Base-by-base conservation (phyloP, 129 eudicot species). In the Flaveria bidentis region DNA sequence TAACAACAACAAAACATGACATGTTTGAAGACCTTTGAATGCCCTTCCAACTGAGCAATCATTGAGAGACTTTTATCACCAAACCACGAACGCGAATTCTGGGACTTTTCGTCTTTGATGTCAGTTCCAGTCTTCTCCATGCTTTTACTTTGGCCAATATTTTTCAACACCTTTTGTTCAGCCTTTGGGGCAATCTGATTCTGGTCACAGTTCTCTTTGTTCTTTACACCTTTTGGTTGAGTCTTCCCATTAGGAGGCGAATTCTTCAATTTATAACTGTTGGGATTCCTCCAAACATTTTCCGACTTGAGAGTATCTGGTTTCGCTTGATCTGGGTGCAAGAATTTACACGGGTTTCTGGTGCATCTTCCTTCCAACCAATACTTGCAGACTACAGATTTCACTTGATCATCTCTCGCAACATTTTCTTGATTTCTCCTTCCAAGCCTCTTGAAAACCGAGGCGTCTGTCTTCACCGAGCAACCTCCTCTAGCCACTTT, bases 281-380 rank as follows among this genome's bases (percentile, higher is more conserved):
- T 36, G 5, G 87, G 75, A 80, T 85, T 85, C 76, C 49, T 87
- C 92, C 92, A 80, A 36, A 77, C 67, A 17, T 16, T 18, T 2
- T 70, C 81, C 3, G 81, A 30, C 72, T 53, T 77, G 3, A 49
- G 2, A 16, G 36, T 65, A 18, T 49, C 58, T 15, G 69, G 13
- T n/a, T 73, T 42, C 28, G 69, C 39, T 16, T 64, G 63, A 9
- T 80, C 74, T 30, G 82, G 67, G 74, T 90, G 96, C 65, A 76
- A 6, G 71, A 76, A 90, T 14, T 42, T 70, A 67, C 96, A 87
- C 0, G 90, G 96, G 60, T 85, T 81, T 56, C 86, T 73, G 10
- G 28, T 82, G 76, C 96, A 90, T 62, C 73, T 79, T 80, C 92
- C 92, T 50, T 76, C 62, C 53, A 85, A 85, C 96, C 96, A 87